Evolutionary conservation across 495 filamentous ascomycete species (phyloP), one percentile per base, ranked within the genome.

Genomic region (Penicillium canariense): DNA sequence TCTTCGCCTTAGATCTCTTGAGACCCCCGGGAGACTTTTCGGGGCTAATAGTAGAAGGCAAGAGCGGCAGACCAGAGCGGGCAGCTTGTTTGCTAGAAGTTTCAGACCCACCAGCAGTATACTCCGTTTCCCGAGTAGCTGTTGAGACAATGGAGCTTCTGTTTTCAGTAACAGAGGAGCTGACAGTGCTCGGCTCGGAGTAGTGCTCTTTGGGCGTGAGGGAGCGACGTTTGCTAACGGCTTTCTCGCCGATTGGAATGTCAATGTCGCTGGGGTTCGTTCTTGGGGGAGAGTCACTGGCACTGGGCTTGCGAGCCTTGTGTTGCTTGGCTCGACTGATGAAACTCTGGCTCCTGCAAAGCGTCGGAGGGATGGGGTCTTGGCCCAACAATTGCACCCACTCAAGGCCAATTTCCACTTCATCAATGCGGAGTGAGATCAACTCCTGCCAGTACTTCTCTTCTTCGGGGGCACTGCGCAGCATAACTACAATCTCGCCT

Each of bases 341-440:
- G 54, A 82, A 81, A 59, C 78, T 82, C 60, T 75, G 76, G 42
- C 69, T 73, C 60, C 77, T 66, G 35, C 56, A 73, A 20, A 82
- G 69, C 10, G 77, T 63, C 9, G 91, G 92, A 26, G 94, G 93
- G 35, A 89, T 70, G 26, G 94, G 94, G 22, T 78, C 75, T 47
- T 79, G 75, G 9, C 91, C 90, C 22, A 99, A 68, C 74, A 96
- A 87, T 30, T 87, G 77, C 26, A 96, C 73, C 95, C 95, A 99
- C 66, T 97, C 93, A 31, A 79, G 71, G n/a, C 83, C 84, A 49
- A 91, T 81, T 40, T 88, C 86, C 43, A 90, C 84, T 62, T 88
- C 85, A 43, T 86, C 83, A 2, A 86, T 80, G 8, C 69, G 76
- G 8, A 97, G 76, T 14, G 83, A 83, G 50, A 97, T 71, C 2